Base-by-base conservation (phyloP, 495 filamentous ascomycete genomes). In the Tuber microsphaerosporum region DNA sequence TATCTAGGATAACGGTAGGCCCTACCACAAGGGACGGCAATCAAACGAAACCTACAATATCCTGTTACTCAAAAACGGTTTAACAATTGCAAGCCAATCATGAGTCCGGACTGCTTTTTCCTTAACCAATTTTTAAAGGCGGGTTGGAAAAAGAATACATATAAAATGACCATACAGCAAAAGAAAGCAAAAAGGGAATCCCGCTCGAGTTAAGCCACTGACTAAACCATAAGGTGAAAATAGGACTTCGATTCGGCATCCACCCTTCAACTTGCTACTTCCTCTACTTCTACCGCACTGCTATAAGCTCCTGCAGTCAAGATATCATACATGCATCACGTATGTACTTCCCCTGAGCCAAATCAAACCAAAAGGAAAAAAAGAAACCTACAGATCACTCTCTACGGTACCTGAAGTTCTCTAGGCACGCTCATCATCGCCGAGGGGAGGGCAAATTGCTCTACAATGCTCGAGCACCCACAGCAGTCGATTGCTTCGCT, bases 151-250 rank as follows among this genome's bases (percentile, higher is more conserved):
- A 65, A 65, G 56, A 65, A 65, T 17, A 34, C 14, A 65, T 17
- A 19, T 12, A 34, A 34, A 65, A 65, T 31, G 31, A 61, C 51
- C 51, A 26, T 65, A 65, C 56, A 65, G 2, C 56, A 65, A 65
- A 65, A 65, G 26, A 65, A 65, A 65, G 3, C 56, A 65, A 65
- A 65, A 61, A 65, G 56, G 31, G 56, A 34, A 65, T 65, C 56
- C 26, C 26, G 56, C 26, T 17, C n/a, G 26, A 65, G 26, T 34
- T 19, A 16, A 34, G 56, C 26, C 56, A 6, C 56, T 65, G 34
- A 65, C 56, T 34, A 14, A 65, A 65, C 26, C 26, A 65, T 65
- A 34, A 34, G 26, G 56, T 65, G 26, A 65, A 65, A 65, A 17
- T 31, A 31, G 56, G 14, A 65, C 26, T 26, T 16, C n/a, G 56